Percentiles rank a stretch among this genome's conserved stretches.
phyloP scores from a whole-genome alignment of 164 flowering plant species.

The Chimonanthus salicifolius region DNA sequence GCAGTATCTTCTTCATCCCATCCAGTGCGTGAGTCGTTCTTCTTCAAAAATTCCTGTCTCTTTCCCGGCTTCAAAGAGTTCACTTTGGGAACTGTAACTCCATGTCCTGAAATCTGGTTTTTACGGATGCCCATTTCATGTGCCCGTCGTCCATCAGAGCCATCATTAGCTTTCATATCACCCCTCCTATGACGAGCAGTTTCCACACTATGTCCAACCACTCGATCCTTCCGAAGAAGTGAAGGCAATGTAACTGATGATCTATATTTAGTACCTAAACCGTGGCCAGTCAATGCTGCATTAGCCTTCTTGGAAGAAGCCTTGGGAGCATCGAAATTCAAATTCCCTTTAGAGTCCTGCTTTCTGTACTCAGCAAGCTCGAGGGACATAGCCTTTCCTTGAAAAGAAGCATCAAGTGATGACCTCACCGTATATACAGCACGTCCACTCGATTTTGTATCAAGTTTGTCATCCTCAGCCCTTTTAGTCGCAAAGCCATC shows the following conservation, averaged over 20 bases:
- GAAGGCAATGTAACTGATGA: constrained; percentile 23
- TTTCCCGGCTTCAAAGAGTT: constrained; percentile 35
- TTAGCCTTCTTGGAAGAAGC: constrained; percentile 26
- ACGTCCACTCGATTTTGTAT: constrained; percentile 30
- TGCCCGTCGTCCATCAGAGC: constrained; percentile 30
- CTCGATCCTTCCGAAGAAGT: constrained; percentile 31
- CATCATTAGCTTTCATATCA: constrained; percentile 18
- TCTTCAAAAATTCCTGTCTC: constrained; percentile 32
- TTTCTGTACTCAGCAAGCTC: constrained; percentile 26
- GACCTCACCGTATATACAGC: constrained; percentile 27
- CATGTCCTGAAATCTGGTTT: constrained; percentile 22
- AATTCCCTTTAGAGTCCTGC: constrained; percentile 50
- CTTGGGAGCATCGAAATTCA: constrained; percentile 45
- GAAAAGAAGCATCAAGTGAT: constrained; percentile 28
- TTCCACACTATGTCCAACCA: constrained; percentile 32
- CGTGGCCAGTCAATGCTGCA: background rate
- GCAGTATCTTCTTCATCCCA: background rate
- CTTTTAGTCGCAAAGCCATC: constrained; percentile 47
- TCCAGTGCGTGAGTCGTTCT: background rate
- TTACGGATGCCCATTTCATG: constrained; percentile 35
- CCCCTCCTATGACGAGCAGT: constrained; percentile 25
- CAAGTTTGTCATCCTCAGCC: constrained; percentile 34
- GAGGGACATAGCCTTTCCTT: constrained; percentile 19
- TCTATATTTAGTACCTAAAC: constrained; percentile 30
- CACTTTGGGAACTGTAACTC: constrained; percentile 19